Base-by-base conservation (phyloP, 805 yeast species). In the Aciculoconidium aculeatum region DNA sequence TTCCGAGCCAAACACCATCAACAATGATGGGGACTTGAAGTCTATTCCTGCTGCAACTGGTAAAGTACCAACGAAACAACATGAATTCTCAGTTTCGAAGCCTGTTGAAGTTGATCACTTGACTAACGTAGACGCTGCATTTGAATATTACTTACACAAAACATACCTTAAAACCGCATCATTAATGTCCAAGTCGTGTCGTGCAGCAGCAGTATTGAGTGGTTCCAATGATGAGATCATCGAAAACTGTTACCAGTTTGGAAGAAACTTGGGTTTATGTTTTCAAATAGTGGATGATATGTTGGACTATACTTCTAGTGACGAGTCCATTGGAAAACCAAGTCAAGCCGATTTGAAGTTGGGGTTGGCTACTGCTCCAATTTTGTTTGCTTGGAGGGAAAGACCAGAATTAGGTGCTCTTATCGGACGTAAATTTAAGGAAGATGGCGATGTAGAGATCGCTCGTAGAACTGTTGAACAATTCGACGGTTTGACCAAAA, bases 321-420 rank as follows among this genome's bases (percentile, higher is more conserved):
- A 85, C 11, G 75, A 74, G 23, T 76, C 83, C 29, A 62, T 92
- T 34, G 98, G 98, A 20, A 92, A 92, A 55, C 97, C 98, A 3
- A 80, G 95, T 6, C 95, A 92, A 44, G 96, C 96, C 4, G 98
- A 92, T 59, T 68, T 92, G 44, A 77, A 88, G 53, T 66, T 92
- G 24, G 98, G 98, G 0, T 70, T 92, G 44, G 97, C 97, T 1
- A 92, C 98, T 1, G 97, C 96, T 0, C 98, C 98, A 1, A 87
- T 90, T 3, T 62, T 92, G 31, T 92, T 71, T 57, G 97, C 98
- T 1, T 92, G 98, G 98, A 77, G 74, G 47, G 75, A 80, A 46
- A 77, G 75, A 45, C 94, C 95, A 0, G 81, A 79, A 34, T 66
- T 92, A 27, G 97, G 96, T 3, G 77, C 75, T 20, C 57, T 90